Evolutionary conservation across 768 basidiomycete genomes (phyloP), one percentile per base, ranked within the genome.

Genomic region (Cyclocybe cylindracea): DNA sequence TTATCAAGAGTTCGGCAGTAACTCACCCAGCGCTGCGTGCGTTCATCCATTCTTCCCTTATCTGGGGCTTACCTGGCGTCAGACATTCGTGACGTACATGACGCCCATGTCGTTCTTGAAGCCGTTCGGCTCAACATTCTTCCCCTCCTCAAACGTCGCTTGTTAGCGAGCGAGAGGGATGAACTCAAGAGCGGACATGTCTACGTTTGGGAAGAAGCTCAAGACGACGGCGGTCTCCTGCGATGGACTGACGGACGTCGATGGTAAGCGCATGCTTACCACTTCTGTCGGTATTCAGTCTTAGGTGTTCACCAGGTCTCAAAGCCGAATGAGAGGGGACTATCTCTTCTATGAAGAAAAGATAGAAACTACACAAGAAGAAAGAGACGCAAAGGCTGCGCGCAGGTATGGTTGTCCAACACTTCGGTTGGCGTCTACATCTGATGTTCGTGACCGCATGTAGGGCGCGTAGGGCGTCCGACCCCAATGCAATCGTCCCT

Each of bases 171-270:
- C 52, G 89, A 91, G 63, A 75, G 89, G 39, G 87, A 88, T 33
- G 81, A 85, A 38, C 73, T 91, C 4, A 64, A 65, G 36, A 87
- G 87, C 45, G 89, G 89, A 2, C 87, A 90, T 53, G 80, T 91
- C 38, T 91, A 89, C 59, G 89, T 91, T 36, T 91, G 89, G 89
- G 89, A 91, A 60, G 89, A 91, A 65, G 86, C 87, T 3, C 88
- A 87, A 57, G 89, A 89, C 44, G 86, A 85, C 44, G 84, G 82
- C 6, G 74, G 75, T 13, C 70, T 89, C 35, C 72, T 90, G 51
- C 78, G 89, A 19, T 91, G 89, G 89, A 91, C 89, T 13, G 89
- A 91, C 63, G 89, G 89, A 10, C 75, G 87, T 56, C 74, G 89
- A 70, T 91, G 89, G 89, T 84, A 65, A 42, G 72, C 46, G 33